A percentile compares a stretch with the other conserved stretches of the same genome.
Evolutionary conservation across 441 rosid species (phyloP).

Genomic region (Francoa sonchifolia): DNA sequence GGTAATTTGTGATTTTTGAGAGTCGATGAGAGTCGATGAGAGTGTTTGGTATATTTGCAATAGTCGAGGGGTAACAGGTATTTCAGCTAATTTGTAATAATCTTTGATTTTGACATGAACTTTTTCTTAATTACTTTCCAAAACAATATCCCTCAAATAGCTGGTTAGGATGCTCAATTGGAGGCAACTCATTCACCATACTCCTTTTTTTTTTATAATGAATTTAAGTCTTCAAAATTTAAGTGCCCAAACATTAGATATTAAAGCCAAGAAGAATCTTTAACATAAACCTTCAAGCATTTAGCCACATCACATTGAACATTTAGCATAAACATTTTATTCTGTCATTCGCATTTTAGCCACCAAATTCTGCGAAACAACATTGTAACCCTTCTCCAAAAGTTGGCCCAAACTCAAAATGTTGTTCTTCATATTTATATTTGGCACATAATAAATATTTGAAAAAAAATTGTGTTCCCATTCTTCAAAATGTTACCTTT

Average conservation of each 20-base stretch:
- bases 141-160: background rate
- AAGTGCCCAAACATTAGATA: background rate
- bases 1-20: too few relatives aligned
- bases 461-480: slow-evolving; percentile 3
- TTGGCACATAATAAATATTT: slow-evolving; percentile 5
- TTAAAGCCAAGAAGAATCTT: background rate
- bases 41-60: too few relatives aligned
- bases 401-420: slow-evolving; percentile 14
- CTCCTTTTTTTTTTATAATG: background rate
- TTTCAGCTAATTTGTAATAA: too few relatives aligned
- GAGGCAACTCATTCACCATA: background rate
- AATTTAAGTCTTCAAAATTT: slow-evolving; percentile 2
- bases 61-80: too few relatives aligned
- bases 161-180: background rate
- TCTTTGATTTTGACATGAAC: background rate
- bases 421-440: slow-evolving; percentile 5
- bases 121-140: slow-evolving; percentile 1
- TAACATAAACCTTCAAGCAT: background rate
- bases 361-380: background rate
- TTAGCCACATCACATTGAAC: background rate
- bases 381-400: slow-evolving; percentile 3
- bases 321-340: slow-evolving; percentile 1
- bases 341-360: background rate
- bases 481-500: slow-evolving; percentile 8
- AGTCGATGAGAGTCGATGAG: too few relatives aligned